Evolutionary conservation across 495 filamentous ascomycete genomes (phyloP).

Genomic region (Hypoxylon perforatum): DNA sequence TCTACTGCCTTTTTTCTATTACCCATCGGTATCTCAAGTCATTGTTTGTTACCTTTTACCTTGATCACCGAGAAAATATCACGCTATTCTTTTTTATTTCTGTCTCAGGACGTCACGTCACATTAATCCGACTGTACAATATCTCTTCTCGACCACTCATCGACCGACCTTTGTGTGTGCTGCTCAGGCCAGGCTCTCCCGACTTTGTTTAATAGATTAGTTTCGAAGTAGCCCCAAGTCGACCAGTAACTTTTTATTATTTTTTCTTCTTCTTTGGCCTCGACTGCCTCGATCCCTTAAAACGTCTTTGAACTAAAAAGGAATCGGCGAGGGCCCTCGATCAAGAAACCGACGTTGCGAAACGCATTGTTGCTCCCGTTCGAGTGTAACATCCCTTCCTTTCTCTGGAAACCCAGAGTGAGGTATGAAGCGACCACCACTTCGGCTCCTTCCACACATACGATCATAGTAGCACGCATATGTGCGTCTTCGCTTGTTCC

Average conservation of each 20-base stretch:
- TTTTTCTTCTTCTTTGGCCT: slow-evolving; percentile 12
- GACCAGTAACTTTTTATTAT: slow-evolving; percentile 3
- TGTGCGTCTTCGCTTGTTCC: slow-evolving; percentile 38
- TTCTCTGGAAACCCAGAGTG: slow-evolving; percentile 28
- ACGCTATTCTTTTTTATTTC: slow-evolving; percentile 15
- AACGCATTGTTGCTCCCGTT: slow-evolving; percentile 33
- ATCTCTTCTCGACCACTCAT: slow-evolving; percentile 25
- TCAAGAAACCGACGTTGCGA: slow-evolving; percentile 28
- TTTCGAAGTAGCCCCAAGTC: slow-evolving; percentile 14
- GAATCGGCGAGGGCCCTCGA: slow-evolving; percentile 9
- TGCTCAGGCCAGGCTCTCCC: slow-evolving; percentile 12
- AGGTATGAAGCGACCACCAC: slow-evolving; percentile 27
- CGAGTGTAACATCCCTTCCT: slow-evolving; percentile 39
- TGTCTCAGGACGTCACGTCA: slow-evolving; percentile 22
- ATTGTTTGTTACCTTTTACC: slow-evolving; percentile 29
- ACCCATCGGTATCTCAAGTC: slow-evolving; percentile 17
- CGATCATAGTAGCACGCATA: slow-evolving; percentile 33
- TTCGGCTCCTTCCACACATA: slow-evolving; percentile 27
- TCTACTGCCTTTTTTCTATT: slow-evolving; percentile 28
- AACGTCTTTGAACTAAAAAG: not conserved
- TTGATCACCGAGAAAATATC: slow-evolving; percentile 29
- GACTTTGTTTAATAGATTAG: slow-evolving; percentile 23
- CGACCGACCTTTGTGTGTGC: slow-evolving; percentile 20
- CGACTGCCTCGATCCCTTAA: slow-evolving; percentile 9
- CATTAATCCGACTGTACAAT: slow-evolving; percentile 32